Evolutionary conservation across 768 basidiomycete species (phyloP), one percentile per base, ranked within the genome.

Genomic region (Suillus bovinus): DNA sequence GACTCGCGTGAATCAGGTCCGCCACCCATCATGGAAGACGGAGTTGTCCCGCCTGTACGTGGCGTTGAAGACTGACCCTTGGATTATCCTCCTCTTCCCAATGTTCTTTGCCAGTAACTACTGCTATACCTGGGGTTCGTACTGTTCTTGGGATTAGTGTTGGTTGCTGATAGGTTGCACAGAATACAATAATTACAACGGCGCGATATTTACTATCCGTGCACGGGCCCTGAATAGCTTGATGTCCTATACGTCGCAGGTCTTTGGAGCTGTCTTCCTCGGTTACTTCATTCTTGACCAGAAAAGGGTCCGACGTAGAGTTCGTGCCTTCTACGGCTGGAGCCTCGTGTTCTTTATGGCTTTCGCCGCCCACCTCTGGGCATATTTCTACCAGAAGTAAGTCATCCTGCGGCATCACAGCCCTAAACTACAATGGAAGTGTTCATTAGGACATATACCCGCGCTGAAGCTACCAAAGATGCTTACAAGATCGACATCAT

Each of bases 181-280:
- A 89, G 86, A 91, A 74, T 91, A 90, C 75, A 90, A 87, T 65
- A 86, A 84, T 55, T 91, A 80, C 75, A 93, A 91, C 68, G 84
- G 79, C 24, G 86, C 84, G 1, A 71, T 91, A 7, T 91, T 91
- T 79, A 86, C 86, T 67, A 89, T 90, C 69, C 85, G 88, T 52
- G 84, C 86, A 4, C 85, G 90, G 31, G 80, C 87, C 6, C 74
- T 92, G 61, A 91, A 91, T 72, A 88, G 86, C 67, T 74, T 91
- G 27, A 79, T 89, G 11, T 91, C 91, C 73, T 91, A 88, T 88
- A 73, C 83, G 5, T 76, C 87, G 2, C 90, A 91, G 69, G 87
- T 91, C 63, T 61, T 89, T 29, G 90, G 90, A 4, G 88, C 89
- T 0, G 71, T 90, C 58, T 71, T 79, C 36, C 89, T 92, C 63